Percentiles rank a stretch among this genome's conserved stretches.
phyloP scores from a whole-genome alignment of 2,329 filamentous ascomycete species.

The Fusarium sacchari region DNA sequence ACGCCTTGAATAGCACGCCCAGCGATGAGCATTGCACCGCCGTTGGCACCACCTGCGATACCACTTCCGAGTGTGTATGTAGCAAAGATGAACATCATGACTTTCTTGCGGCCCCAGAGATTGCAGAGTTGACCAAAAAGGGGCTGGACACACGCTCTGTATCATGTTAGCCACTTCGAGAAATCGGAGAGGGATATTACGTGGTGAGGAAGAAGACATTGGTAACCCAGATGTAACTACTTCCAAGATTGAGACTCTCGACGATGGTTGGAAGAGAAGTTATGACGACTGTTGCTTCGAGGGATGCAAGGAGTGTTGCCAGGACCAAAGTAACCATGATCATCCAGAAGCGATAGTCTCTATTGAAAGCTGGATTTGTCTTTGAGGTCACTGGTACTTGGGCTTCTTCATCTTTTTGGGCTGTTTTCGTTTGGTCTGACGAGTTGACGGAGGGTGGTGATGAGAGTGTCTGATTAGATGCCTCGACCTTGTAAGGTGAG shows the following conservation, averaged over 20 bases:
- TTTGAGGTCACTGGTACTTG: not conserved
- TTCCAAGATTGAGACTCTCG: conserved; percentile 34
- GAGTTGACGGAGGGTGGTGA: not conserved
- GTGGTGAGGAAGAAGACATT: conserved; percentile 43
- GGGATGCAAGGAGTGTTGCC: conserved; percentile 33
- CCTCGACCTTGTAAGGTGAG: not conserved
- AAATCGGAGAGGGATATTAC: not conserved
- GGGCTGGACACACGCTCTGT: conserved; percentile 54
- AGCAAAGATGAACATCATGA: conserved; percentile 53
- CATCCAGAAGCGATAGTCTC: conserved; percentile 43
- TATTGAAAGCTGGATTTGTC: conserved; percentile 13
- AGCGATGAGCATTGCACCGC: conserved; percentile 55
- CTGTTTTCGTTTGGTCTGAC: not conserved
- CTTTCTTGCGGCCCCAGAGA: conserved; percentile 61
- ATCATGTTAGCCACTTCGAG: not conserved
- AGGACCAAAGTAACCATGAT: conserved; percentile 40
- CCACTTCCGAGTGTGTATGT: conserved; percentile 63
- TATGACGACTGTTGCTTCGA: conserved; percentile 41
- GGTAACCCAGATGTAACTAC: conserved; percentile 45
- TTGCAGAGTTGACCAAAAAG: conserved; percentile 61
- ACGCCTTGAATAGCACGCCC: conserved; percentile 56
- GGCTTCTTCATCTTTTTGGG: not conserved
- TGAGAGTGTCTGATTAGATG: not conserved
- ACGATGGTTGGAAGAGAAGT: conserved; percentile 44
- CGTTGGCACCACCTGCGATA: conserved; percentile 55